Evolutionary conservation across 768 basidiomycete genomes (phyloP), one percentile per base, ranked within the genome.

Genomic region (Cystofilobasidium macerans): DNA sequence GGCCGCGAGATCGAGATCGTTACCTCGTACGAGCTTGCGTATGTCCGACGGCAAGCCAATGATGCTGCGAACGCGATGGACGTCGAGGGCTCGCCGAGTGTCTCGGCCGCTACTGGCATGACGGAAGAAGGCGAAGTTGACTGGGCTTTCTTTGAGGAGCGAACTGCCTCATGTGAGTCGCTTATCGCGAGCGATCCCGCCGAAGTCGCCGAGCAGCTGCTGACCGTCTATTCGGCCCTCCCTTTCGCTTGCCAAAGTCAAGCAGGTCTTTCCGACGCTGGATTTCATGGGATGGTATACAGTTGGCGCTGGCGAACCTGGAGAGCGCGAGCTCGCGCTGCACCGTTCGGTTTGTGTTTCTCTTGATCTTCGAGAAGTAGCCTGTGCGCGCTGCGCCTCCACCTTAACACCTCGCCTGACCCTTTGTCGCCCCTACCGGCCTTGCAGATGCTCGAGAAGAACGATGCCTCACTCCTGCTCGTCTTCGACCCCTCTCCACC

Each of bases 271-370:
- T 76, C 95, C 95, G 14, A 91, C 92, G 0, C 81, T 98, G 38
- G 95, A 98, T 73, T 86, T 99, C 73, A 88, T 99, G 59, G 95
- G 95, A 11, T 99, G 95, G 95, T 99, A 99, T 77, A 88, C 88
- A 0, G 85, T 93, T 51, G 86, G 89, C 20, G 11, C 24, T 3
- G 75, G 81, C n/a, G 78, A 79, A 14, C 90, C 90, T 0, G 85
- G 85, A 1, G 72, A 81, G n/a, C 79, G 78, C 24, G 91, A 98
- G 72, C 84, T 90, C 53, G 80, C 82, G 1, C 80, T 98, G 22
- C 90, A 97, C 74, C 85, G 88, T 24, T 8, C 20, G 9, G 8
- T 30, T 22, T 9, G 9, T 30, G 38, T 61, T 18, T 61, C 26
- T 30, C 59, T 42, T 42, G 38, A 4, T 58, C 30, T 30, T 35